Conservation (phyloP, 176 grass and related monocot genomes). For the Tuctoria greenei region DNA sequence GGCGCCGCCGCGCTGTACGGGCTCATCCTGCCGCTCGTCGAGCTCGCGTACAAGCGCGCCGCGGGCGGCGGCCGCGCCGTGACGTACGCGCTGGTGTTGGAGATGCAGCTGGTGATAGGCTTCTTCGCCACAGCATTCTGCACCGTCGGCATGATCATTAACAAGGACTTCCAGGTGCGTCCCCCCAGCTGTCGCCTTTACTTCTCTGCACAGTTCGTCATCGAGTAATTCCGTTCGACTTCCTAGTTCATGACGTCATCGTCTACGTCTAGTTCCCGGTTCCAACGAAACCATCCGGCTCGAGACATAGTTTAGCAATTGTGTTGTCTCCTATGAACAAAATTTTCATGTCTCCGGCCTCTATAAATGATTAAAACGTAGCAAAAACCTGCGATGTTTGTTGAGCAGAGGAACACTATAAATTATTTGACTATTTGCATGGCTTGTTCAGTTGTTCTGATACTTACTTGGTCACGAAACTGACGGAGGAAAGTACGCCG, state of each 20-base stretch:
- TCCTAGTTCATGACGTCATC: neutral
- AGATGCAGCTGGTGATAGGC: conserved; percentile 78
- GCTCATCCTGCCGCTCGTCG: conserved; percentile 53
- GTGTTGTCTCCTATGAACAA: neutral
- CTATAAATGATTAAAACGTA: neutral
- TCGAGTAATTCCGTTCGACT: neutral
- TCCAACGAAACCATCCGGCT: neutral
- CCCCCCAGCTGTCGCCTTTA: neutral
- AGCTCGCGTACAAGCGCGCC: conserved; percentile 54
- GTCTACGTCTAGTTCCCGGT: neutral
- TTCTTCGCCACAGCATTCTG: conserved; percentile 59
- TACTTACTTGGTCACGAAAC: neutral
- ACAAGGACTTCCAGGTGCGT: conserved; percentile 70
- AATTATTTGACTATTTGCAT: neutral
- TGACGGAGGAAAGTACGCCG: neutral
- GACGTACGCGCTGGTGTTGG: conserved; percentile 70
- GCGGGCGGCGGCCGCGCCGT: conserved; percentile 43
- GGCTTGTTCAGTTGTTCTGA: neutral
- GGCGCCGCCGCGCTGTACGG: conserved; percentile 62
- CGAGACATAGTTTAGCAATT: neutral
- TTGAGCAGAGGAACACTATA: neutral
- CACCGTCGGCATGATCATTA: conserved; percentile 51
- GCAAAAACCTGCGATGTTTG: neutral
- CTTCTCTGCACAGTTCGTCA: neutral
- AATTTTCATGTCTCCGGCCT: neutral